Base-by-base conservation (phyloP, 2,329 filamentous ascomycete species). In the Botrytis elliptica region DNA sequence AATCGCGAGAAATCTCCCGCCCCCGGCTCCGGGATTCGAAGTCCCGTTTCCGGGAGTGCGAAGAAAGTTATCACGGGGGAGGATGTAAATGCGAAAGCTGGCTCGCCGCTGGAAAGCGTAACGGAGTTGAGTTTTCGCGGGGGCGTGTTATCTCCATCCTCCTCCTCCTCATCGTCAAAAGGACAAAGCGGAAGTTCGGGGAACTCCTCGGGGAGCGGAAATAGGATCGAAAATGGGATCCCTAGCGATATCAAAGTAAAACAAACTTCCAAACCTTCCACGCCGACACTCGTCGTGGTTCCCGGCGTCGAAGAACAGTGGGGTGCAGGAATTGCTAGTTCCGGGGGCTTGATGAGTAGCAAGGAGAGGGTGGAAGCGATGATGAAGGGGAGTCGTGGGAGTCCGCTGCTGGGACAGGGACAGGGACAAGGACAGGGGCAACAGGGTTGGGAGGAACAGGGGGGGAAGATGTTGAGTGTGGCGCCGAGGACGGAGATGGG, bases 381-480 rank as follows among this genome's bases (percentile, higher is more conserved):
- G 60, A 71, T 64, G 62, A 55, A 44, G 16, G 62, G 60, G 8
- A n/a, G n/a, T 44, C 42, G 70, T n/a, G 44, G 70, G 20, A 71
- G 60, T 66, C 70, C 70, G 18, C 38, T 36, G 18, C 3, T 42
- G 3, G 46, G 25, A 10, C 40, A 42, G 40, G 40, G 36, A 38
- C 36, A 36, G 36, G 36, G 40, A 16, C 40, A 29, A 29, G 40
- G 36, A 38, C 36, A 16, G 8, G 46, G 25, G 6, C 33, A 22
- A 22, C 14, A 22, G 16, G 60, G 42, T 1, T 66, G 70, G 60
- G 70, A 46, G 49, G 36, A 55, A 4, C 40, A 57, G 18, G 46
- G 46, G 0, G 62, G 46, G 18, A 66, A 71, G 16, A 40, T 57
- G 36, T 40, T 52, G 22, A 65, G 10, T n/a, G 44, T 25, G 4